Base-by-base conservation (phyloP, 1,284 basidiomycete species). In the Fomitopsis betulina region DNA sequence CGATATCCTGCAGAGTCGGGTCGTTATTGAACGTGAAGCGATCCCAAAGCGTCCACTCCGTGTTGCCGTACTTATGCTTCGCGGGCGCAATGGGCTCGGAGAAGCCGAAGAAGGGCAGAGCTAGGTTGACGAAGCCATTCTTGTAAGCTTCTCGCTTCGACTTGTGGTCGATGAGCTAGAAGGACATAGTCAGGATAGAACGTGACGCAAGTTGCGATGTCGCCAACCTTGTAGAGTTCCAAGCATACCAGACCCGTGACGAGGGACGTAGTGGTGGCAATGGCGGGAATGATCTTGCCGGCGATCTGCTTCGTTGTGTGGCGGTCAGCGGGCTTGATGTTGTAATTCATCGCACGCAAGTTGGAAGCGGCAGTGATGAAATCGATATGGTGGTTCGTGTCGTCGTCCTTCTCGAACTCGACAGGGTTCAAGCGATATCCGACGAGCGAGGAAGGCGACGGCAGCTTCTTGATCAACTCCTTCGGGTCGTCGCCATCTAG, bases 401-500 rank as follows among this genome's bases (percentile, higher is more conserved):
- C 97, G 70, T 99, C 96, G 72, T 99, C 97, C 79, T 99, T 99
- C 80, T 99, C 97, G 69, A 99, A 99, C 70, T 98, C 96, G 57
- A 96, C 94, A 4, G 97, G 94, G 59, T 83, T 91, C 58, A 99
- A 82, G 60, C 96, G 91, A 79, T 96, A 98, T 33, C 97, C 97
- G 39, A 93, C 94, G 50, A 99, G 77, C 19, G 93, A 93, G 4
- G 93, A 91, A 2, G 94, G 94, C 19, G 89, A 72, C n/a, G 95
- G 96, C 19, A 97, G 78, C 60, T 86, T 81, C 62, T 85, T 79
- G 54, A 83, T 70, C 57, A 93, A 74, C 39, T 82, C 79, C 12
- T 79, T 75, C 7, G 83, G 63, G 64, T 91, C 86, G 49, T 82
- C 81, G 35, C 76, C 72, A 63, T 79, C 85, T 80, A 54, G 25